Evolutionary conservation across 2,329 filamentous ascomycete species (phyloP), one percentile per base, ranked within the genome.

Genomic region (Calycina marina): DNA sequence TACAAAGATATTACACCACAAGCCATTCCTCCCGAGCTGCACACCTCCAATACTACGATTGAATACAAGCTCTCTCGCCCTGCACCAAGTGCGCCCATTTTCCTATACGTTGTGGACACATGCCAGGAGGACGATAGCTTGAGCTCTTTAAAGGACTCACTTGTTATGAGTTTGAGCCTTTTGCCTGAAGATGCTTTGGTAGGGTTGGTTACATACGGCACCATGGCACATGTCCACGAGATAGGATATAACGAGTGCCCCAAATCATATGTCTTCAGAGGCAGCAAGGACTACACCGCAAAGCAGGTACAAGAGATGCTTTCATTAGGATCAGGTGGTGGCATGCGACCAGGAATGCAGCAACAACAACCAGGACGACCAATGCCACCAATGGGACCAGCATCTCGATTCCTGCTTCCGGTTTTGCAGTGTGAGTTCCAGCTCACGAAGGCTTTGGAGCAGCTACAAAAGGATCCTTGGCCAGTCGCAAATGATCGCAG

Each of bases 281-380:
- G 90, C 24, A 94, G 77, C 65, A 98, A 96, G 64, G 90, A 98
- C 51, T 98, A 98, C 57, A 70, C 77, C n/a, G 82, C 86, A 33
- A 96, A 96, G 62, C 86, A 96, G 55, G 85, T 98, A n/a, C 88
- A 96, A 57, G 90, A 98, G 53, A 98, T 98, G 90, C 76, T 98
- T 31, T 90, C 86, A 16, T 67, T 94, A 34, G 20, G 20, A 22
- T 66, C 77, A 29, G 70, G 78, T 13, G 65, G 80, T 14, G 73
- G 74, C 20, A 56, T 84, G 41, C 75, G 90, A 43, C 84, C 85
- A 14, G 74, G 73, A 34, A 57, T 56, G 25, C 61, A 69, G 52
- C 72, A 80, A 58, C 75, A 76, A 42, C 76, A 78, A 43, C 77
- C 81, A 28, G 82, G 83, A 40, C 74, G 83, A 30, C 73, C 78